Conservation (phyloP, 2,329 filamentous ascomycete genomes). For the Xylaria polymorpha region DNA sequence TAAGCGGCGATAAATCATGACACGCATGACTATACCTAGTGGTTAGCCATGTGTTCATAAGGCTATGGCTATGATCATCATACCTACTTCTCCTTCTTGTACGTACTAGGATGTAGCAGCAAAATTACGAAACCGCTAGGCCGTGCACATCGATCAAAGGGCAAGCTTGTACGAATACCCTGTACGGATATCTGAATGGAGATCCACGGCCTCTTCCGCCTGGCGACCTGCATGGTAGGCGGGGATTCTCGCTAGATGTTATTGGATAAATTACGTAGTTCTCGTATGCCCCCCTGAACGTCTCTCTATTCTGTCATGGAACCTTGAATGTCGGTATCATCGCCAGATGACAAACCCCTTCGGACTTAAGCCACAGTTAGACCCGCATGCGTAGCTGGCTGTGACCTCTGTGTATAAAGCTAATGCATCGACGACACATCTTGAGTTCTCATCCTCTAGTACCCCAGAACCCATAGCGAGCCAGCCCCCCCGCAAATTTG, state of each 20-base stretch:
- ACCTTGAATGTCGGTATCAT: background rate
- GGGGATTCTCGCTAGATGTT: background rate
- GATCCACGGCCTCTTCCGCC: background rate
- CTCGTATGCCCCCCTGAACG: background rate
- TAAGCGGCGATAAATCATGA: conserved; percentile 1
- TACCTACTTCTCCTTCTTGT: background rate
- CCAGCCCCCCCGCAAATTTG: background rate
- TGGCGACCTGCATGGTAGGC: background rate
- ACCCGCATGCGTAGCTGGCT: background rate
- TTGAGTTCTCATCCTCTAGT: background rate
- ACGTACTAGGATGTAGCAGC: background rate
- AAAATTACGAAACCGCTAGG: background rate
- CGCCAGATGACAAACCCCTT: background rate
- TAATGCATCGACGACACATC: background rate
- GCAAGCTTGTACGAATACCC: background rate
- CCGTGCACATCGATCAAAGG: background rate
- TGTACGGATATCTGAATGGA: background rate
- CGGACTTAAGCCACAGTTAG: background rate
- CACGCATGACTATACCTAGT: background rate
- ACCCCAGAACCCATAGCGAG: background rate
- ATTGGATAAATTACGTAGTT: background rate
- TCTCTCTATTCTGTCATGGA: background rate
- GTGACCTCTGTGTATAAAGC: background rate
- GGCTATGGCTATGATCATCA: background rate
- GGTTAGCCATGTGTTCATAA: background rate